These are phyloP conservation scores for Mitragyna speciosa DNA, from an alignment of 257 asterid genomes.

Conservation along the genomic window DNA sequence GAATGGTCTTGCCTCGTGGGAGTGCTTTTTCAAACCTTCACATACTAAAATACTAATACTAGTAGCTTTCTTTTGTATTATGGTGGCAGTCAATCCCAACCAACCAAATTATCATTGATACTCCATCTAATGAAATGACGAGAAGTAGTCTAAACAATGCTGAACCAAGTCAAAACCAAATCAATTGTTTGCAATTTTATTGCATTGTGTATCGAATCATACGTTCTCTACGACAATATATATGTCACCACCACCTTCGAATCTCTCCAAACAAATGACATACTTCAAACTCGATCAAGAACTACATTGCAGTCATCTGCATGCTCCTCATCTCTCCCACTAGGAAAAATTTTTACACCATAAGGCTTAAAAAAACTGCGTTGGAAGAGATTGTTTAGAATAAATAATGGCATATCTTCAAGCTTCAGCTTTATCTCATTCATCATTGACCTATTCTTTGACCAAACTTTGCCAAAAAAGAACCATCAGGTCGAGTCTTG, in stretches of 20 bases:
- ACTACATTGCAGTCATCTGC: too few species aligned
- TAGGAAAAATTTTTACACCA: too few species aligned
- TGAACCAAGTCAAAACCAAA: background rate
- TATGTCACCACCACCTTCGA: background rate
- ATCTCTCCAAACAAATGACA: background rate
- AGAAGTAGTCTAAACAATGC: background rate
- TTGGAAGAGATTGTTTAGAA: too few species aligned
- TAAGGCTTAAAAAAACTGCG: too few species aligned
- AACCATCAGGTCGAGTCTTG: conserved; percentile 10
- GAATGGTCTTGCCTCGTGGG: background rate
- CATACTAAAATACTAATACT: background rate
- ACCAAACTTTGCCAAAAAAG: background rate
- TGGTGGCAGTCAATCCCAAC: background rate
- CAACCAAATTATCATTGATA: background rate
- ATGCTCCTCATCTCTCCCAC: too few species aligned
- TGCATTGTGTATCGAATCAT: too few species aligned
- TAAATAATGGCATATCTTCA: conserved; percentile 11
- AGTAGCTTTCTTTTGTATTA: background rate
- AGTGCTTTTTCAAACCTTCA: background rate
- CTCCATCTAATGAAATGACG: background rate
- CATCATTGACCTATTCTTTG: background rate
- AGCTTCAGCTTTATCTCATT: background rate
- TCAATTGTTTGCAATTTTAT: too few species aligned
- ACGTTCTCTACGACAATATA: background rate
- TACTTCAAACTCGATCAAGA: too few species aligned